Evolutionary conservation across 106 monocot genomes (phyloP).

Genomic region (Platanthera guangdongensis): DNA sequence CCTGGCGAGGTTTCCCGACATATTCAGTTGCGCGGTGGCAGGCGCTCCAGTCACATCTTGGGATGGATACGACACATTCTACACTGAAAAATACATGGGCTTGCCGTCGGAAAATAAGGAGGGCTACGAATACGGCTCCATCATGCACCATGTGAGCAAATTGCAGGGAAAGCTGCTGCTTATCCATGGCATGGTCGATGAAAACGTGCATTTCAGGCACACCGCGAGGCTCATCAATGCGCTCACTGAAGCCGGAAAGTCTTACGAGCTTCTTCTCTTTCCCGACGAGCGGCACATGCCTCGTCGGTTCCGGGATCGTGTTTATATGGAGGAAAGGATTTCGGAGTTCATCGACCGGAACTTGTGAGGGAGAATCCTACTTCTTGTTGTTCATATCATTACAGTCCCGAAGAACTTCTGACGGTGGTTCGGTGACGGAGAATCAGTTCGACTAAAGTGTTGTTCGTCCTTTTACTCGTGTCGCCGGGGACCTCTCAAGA

Average conservation of each 20-base stretch:
- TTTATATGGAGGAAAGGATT: slow-evolving; percentile 96
- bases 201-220: slow-evolving; percentile 95
- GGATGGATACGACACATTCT: slow-evolving; percentile 96
- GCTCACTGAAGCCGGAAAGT: slow-evolving; percentile 61
- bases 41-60: slow-evolving; percentile 93
- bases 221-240: slow-evolving; percentile 80
- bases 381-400: neutral
- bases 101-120: slow-evolving; percentile 45
- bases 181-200: slow-evolving; percentile 91
- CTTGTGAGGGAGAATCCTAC: slow-evolving; percentile 26
- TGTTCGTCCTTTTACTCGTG: too few relatives aligned
- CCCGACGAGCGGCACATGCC: slow-evolving; percentile 98
- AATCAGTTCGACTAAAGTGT: too few relatives aligned
- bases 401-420: neutral
- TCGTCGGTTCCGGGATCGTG: slow-evolving; percentile 56
- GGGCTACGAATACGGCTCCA: slow-evolving; percentile 48
- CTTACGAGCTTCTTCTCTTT: slow-evolving; percentile 80
- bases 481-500: neutral
- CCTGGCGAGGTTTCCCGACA: slow-evolving; percentile 61
- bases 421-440: too few relatives aligned
- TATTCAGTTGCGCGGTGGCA: slow-evolving; percentile 59
- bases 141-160: slow-evolving; percentile 70
- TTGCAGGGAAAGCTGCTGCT: slow-evolving; percentile 70
- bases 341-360: slow-evolving; percentile 86
- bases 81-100: slow-evolving; percentile 95